phyloP scores from a whole-genome alignment of 495 filamentous ascomycete genomes.

The Aspergillus bridgeri region DNA sequence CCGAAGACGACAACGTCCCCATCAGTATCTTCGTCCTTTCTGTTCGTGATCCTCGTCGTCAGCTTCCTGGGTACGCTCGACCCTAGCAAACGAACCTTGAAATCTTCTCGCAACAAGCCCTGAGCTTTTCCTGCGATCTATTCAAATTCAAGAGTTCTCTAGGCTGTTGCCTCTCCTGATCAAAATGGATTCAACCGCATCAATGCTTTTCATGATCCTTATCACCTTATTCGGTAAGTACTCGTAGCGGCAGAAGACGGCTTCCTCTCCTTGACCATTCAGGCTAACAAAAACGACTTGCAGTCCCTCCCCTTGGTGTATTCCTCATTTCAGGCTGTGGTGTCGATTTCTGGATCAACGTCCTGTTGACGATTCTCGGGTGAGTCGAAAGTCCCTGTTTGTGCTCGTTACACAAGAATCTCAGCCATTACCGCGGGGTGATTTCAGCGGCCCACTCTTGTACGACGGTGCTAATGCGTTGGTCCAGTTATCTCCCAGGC shows the following conservation, averaged over 20 bases:
- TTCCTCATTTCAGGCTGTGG: conserved; percentile 61
- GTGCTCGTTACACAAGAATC: not conserved
- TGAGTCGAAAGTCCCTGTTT: conserved; percentile 28
- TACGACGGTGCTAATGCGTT: not conserved
- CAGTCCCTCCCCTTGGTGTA: conserved; percentile 64
- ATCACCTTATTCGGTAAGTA: conserved; percentile 57
- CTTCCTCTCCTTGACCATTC: not conserved
- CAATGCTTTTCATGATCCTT: conserved; percentile 48
- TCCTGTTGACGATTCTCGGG: conserved; percentile 59
- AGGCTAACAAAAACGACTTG: not conserved
- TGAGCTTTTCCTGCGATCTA: not conserved
- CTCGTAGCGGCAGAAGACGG: not conserved
- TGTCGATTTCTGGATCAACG: conserved; percentile 63
- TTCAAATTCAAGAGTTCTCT: not conserved
- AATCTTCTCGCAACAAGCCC: conserved; percentile 1
- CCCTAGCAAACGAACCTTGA: conserved; percentile 14
- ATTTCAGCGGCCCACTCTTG: not conserved
- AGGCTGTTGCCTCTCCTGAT: not conserved
- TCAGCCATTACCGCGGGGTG: not conserved
- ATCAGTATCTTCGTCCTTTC: conserved; percentile 33
- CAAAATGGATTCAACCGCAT: conserved; percentile 37
- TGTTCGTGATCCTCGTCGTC: conserved; percentile 27
- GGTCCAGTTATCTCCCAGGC: conserved; percentile 65
- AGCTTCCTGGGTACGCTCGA: conserved; percentile 31
- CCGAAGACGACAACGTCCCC: conserved; percentile 28